Base-by-base conservation (phyloP, 106 monocot species). In the Dendrobium huoshanense region DNA sequence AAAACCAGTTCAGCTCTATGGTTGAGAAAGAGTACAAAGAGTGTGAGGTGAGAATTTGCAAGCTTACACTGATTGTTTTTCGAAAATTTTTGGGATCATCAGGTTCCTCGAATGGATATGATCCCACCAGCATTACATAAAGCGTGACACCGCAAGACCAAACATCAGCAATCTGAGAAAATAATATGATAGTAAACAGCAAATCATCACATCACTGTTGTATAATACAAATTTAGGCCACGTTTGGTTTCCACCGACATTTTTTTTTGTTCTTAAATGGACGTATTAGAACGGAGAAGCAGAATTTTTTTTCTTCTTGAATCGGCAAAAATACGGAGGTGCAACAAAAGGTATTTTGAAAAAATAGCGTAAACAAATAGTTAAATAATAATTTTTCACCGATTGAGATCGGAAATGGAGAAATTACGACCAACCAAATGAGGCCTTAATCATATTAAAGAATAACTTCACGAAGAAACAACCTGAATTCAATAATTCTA, bases 121-220 rank as follows among this genome's bases (percentile, higher is more conserved):
- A 87, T 77, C 98, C 98, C 18, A 91, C 89, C 73, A 95, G 82
- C 98, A 98, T 98, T n/a, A 95, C 94, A 79, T 94, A 98, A 65
- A 98, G 68, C 64, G 98, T 98, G 22, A 98, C 98, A 42, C 98
- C 98, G 77, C 94, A 95, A 4, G 98, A 98, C 98, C 98, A 98
- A 67, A 98, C 94, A 89, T 98, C 98, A 84, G 98, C 98, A 79
- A 95, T 86, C 98, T 97, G 86, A 8, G 80, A 51, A 51, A 48
- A 48, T 48, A 0, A 58, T 13, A 58, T 20, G 20, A 19, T 19
- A 20, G 11, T 4, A 58, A 58, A 58, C 58, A 58, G 58, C 9
- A 58, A 61, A 61, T n/a, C 8, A 20, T 56, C 56, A 19, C 56
- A 2, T 61, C 19, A 61, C 0, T 61, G 61, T 61, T 61, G 2